A percentile compares a stretch with the other conserved stretches of the same genome.
Conservation (phyloP, 805 yeast genomes). For the Metschnikowia lochheadii region DNA sequence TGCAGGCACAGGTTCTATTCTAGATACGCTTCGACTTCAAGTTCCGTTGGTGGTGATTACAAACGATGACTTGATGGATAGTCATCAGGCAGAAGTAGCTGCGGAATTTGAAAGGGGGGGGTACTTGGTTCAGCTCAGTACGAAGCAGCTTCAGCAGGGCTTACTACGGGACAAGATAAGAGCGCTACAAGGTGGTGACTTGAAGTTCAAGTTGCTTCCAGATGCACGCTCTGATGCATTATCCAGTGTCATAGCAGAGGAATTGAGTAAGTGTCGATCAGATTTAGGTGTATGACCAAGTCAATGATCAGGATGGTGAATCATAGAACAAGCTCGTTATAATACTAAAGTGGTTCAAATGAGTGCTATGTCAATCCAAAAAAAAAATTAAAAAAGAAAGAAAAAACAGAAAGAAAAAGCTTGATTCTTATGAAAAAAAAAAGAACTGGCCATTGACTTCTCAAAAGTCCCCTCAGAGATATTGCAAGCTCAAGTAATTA, state of each 20-base stretch:
- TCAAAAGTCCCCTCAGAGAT: too few species aligned
- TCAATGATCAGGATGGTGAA: too few species aligned
- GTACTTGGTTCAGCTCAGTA: conserved; percentile 7
- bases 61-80: conserved; percentile 57
- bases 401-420: too few species aligned
- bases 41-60: conserved; percentile 66
- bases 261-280: background rate
- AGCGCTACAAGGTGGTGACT: conserved; percentile 7
- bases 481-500: too few species aligned
- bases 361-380: too few species aligned
- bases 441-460: too few species aligned
- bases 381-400: too few species aligned
- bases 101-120: conserved; percentile 11
- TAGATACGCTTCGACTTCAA: conserved; percentile 61
- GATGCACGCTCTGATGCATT: conserved; percentile 12
- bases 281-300: too few species aligned
- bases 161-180: conserved; percentile 5
- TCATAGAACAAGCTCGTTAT: too few species aligned
- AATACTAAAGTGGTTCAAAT: too few species aligned
- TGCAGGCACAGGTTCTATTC: conserved; percentile 88
- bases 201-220: conserved; percentile 8
- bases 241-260: conserved; percentile 8
- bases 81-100: conserved; percentile 18
- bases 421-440: too few species aligned
- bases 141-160: conserved; percentile 8